Conservation (phyloP, 768 basidiomycete genomes). For the Lactifluus subvellereus region DNA sequence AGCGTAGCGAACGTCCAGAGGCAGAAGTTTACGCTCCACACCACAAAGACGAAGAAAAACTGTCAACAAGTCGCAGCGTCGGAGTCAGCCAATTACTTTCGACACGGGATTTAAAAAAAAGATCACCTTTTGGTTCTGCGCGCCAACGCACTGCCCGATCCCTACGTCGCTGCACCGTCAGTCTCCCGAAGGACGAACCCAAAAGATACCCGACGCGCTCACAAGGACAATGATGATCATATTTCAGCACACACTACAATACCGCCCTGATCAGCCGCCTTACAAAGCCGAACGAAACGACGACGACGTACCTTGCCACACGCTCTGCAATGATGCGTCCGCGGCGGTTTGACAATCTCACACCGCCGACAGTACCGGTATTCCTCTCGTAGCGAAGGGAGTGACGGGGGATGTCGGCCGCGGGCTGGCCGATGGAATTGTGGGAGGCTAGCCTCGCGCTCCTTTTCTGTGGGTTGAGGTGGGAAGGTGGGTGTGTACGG, state of each 20-base stretch:
- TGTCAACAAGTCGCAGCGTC: slow-evolving; percentile 26
- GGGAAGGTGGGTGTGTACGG: not conserved
- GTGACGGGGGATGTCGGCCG: slow-evolving; percentile 30
- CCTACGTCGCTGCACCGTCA: slow-evolving; percentile 38
- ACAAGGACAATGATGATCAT: slow-evolving; percentile 91
- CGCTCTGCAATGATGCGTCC: slow-evolving; percentile 73
- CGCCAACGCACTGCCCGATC: slow-evolving; percentile 94
- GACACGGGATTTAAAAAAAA: not conserved
- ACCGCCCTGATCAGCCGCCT: not conserved
- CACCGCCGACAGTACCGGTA: slow-evolving; percentile 64
- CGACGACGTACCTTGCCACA: slow-evolving; percentile 67
- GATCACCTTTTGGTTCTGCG: slow-evolving; percentile 79
- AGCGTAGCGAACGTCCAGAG: slow-evolving; percentile 60
- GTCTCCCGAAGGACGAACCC: not conserved
- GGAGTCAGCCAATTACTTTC: not conserved
- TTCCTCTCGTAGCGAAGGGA: slow-evolving; percentile 51
- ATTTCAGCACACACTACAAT: slow-evolving; percentile 71
- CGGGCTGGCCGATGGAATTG: not conserved
- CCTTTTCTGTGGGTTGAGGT: not conserved
- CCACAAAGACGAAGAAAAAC: slow-evolving; percentile 82
- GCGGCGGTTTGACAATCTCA: slow-evolving; percentile 61
- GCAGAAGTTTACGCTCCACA: slow-evolving; percentile 55
- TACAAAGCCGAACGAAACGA: not conserved
- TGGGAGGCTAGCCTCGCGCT: not conserved
- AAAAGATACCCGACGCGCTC: slow-evolving; percentile 28